Evolutionary conservation across 2,329 filamentous ascomycete species (phyloP), one percentile per base, ranked within the genome.

Genomic region (Cladosporium sp.): DNA sequence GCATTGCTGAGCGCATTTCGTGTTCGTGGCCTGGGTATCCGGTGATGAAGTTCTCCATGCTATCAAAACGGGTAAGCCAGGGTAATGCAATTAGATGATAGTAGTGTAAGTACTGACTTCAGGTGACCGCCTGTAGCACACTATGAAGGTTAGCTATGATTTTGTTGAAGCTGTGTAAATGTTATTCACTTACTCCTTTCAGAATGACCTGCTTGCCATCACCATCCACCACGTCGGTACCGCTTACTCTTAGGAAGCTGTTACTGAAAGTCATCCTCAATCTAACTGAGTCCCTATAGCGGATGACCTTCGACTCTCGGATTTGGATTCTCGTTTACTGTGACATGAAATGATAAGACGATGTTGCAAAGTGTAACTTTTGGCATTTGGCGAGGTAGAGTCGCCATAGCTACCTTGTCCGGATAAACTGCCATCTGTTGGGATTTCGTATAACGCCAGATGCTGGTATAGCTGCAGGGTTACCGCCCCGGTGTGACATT

Each of bases 1-100:
- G 68, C 66, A 83, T 74, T 1, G 78, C 74, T 2, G 72, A 72
- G 8, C 80, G 76, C 55, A 81, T 77, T 55, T 82, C 73, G 18
- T 71, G 71, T 61, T 84, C 81, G 46, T 81, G 77, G 14, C 78
- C 81, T 9, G 79, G 71, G 54, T 77, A 84, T n/a, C 81, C 81
- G 1, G 77, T 81, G 57, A 84, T 83, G 70, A 83, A 83, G 63
- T 82, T 83, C 64, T 82, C 79, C 49, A 52, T 52, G 18, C 46
- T 49, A 81, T 34, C 34, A 9, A 28, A 28, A 28, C 7, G 22
- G 22, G 22, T 28, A 1, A 28, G 22, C 22, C 7, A 28, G 22
- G 22, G 7, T 5, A 7, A 28, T 7, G 7, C 7, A 28, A 7
- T 28, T 7, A 5, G 22, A 7, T 28, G 22, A 18, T 18, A 28